Conservation (phyloP, 169 alveolate species). For the Plasmodium cynomolgi region DNA sequence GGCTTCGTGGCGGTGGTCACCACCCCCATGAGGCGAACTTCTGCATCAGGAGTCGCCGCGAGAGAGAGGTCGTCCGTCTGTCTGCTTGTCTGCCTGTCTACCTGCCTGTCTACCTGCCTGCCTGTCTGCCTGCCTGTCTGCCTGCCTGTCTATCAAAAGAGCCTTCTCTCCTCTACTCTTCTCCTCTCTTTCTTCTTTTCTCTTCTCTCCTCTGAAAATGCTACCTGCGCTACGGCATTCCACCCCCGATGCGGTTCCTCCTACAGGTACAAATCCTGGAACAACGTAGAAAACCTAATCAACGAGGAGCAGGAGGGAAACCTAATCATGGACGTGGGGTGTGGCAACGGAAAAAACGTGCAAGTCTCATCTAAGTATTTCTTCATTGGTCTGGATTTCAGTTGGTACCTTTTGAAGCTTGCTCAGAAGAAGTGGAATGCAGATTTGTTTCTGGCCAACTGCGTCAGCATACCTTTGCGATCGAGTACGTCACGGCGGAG, state of each 20-base stretch:
- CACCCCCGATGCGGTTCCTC: neutral
- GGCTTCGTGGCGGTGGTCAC: neutral
- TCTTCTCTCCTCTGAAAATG: neutral
- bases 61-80: neutral
- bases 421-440: slow-evolving; percentile 81
- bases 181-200: too few relatives aligned
- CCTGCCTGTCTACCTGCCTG: too few relatives aligned
- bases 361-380: slow-evolving; percentile 77
- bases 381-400: slow-evolving; percentile 93
- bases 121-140: too few relatives aligned
- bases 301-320: slow-evolving; percentile 89
- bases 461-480: slow-evolving; percentile 36
- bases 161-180: too few relatives aligned
- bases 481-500: neutral
- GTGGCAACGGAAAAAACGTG: slow-evolving; percentile 98
- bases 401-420: slow-evolving; percentile 86
- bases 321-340: slow-evolving; percentile 95
- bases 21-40: neutral
- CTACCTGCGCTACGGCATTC: neutral
- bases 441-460: slow-evolving; percentile 70
- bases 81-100: too few relatives aligned
- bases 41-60: neutral
- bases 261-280: slow-evolving; percentile 97
- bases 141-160: too few relatives aligned
- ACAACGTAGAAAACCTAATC: slow-evolving; percentile 91